Conservation (phyloP, 2,329 filamentous ascomycete species). For the Acephala macrosclerotiorum region DNA sequence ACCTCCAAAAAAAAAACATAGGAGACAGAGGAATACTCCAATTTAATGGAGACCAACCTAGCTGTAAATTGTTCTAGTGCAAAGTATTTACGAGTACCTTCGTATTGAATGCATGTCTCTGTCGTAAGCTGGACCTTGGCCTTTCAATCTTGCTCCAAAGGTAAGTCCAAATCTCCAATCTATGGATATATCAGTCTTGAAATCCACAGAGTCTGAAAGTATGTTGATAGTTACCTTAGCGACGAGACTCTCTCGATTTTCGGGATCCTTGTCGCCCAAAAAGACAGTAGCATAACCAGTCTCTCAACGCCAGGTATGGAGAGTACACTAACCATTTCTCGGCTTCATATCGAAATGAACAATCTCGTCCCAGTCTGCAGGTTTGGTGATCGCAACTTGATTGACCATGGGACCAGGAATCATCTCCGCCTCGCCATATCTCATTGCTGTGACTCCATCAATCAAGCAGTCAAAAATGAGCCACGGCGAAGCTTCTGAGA, state of each 20-base stretch:
- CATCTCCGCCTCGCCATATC: background rate
- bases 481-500: background rate
- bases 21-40: background rate
- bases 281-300: background rate
- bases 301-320: background rate
- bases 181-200: background rate
- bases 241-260: background rate
- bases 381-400: background rate
- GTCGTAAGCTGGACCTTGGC: background rate
- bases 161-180: background rate
- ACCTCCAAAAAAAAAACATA: background rate
- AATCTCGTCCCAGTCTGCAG: background rate
- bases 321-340: background rate
- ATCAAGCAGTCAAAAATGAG: slow-evolving; percentile 3
- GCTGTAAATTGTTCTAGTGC: background rate
- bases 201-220: background rate
- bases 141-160: background rate
- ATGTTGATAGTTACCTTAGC: background rate
- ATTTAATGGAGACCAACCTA: background rate
- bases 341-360: background rate
- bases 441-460: background rate
- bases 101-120: background rate
- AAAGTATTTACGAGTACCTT: background rate
- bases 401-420: too few species aligned
- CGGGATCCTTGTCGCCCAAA: background rate